phyloP scores from a whole-genome alignment of 352 stramenopile genomes.

The Thalassiosira exigua region DNA sequence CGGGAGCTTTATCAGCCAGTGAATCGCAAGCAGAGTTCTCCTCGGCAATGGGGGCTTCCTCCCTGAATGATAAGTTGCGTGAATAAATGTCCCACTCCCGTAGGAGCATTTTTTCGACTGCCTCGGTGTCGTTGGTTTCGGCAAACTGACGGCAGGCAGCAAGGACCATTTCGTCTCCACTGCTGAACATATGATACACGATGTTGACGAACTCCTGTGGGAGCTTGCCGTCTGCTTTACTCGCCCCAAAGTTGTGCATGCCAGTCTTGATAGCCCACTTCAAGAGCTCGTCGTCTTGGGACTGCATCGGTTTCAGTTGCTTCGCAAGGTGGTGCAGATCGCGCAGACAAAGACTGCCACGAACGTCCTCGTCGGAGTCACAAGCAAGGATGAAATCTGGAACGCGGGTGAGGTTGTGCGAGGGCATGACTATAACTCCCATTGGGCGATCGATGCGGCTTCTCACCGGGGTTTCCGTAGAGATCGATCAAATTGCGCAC shows the following conservation, averaged over 20 bases:
- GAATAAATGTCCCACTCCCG: constrained; percentile 46
- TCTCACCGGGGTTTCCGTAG: constrained; percentile 19
- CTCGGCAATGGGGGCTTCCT: too few relatives aligned
- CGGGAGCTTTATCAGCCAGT: too few relatives aligned
- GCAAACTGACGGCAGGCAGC: constrained; percentile 39
- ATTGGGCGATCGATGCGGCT: too few relatives aligned
- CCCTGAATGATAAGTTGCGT: not conserved
- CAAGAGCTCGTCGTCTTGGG: constrained; percentile 17
- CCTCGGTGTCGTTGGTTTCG: constrained; percentile 18
- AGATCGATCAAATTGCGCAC: constrained; percentile 36
- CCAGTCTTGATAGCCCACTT: constrained; percentile 48
- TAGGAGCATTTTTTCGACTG: constrained; percentile 34
- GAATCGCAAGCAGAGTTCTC: too few relatives aligned
- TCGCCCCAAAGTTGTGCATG: constrained; percentile 44
- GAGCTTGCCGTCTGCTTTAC: not conserved
- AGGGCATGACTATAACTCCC: too few relatives aligned
- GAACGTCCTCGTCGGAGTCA: constrained; percentile 24
- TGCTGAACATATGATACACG: constrained; percentile 44
- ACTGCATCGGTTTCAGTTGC: constrained; percentile 22
- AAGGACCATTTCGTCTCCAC: constrained; percentile 43
- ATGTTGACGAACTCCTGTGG: constrained; percentile 46
- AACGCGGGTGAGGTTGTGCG: constrained; percentile 2
- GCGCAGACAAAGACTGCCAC: constrained; percentile 17
- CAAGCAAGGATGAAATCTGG: constrained; percentile 48
- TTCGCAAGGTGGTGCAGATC: constrained; percentile 35